Evolutionary conservation across 176 grass and related monocot genomes (phyloP), one percentile per base, ranked within the genome.

Genomic region (Oryza punctata): DNA sequence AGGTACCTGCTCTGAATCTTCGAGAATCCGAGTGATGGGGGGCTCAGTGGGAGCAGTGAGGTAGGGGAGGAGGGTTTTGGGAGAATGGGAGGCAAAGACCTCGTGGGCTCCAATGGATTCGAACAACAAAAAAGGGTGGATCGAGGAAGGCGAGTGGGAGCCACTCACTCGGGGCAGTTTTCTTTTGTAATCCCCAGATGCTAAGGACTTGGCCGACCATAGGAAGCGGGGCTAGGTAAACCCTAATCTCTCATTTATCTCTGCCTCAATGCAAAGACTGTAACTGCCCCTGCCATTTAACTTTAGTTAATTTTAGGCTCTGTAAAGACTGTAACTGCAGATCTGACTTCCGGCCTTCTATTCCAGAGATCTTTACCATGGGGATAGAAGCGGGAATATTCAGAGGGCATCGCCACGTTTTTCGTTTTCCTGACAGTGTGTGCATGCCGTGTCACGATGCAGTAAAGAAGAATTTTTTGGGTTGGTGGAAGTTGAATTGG

Each of bases 81-180:
- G 13, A 47, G 13, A 47, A 54, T 63, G 66, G 86, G 70, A 84
- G 87, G 78, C 54, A 82, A 85, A 67, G 63, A 65, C 85, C 80
- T 90, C 85, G 89, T 84, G 89, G 84, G 80, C 85, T 87, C 85
- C 80, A 87, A 84, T 84, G 63, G 89, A 87, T 80, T 90, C 85
- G 89, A 90, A 90, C 40, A 80, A 70, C 65, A 69, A 89, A 83
- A 86, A 23, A 26, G 59, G 37, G 12, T 65, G 70, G 70, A 66
- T 82, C 26, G 73, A 70, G 72, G 57, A 21, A 63, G 49, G 49
- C 1, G 14, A 64, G 75, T 83, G 80, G 78, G 78, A 59, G 67
- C 72, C 78, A 89, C 78, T 50, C 37, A 38, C 37, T 38, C 21
- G 72, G 72, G 47, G 66, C 35, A 18, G 40, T 57, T 60, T 90